Base-by-base conservation (phyloP, 2,329 filamentous ascomycete species). In the Diaporthe citri region DNA sequence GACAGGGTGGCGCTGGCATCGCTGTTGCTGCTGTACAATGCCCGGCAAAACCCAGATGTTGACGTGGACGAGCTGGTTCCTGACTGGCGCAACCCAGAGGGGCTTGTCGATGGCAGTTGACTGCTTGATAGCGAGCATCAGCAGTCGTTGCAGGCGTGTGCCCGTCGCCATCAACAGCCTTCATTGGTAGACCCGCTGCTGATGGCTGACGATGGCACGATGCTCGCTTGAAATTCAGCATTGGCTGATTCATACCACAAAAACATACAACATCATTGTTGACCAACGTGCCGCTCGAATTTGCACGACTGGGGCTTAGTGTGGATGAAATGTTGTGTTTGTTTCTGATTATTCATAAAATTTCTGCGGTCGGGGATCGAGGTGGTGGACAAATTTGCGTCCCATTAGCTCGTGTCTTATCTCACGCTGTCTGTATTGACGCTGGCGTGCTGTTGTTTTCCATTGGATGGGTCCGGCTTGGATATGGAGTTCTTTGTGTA, bases 21-120 rank as follows among this genome's bases (percentile, higher is more conserved):
- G 8, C 17, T 64, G 15, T 46, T 64, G 25, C 10, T 64, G 25
- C 39, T 64, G 17, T 46, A 64, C 20, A 64, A 64, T 46, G 59
- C 59, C 41, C 59, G 59, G 17, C 59, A 64, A 22, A 46, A 64
- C 41, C 59, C 59, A 20, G 59, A 64, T 7, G 25, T 64, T 22
- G 59, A 64, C 59, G 8, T 64, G 39, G 59, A 64, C 41, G 59
- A 64, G 39, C 59, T 64, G 22, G 39, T 64, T 6, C 59, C 59
- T 46, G 59, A 64, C 41, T 64, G 59, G 59, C 59, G 59, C 41
- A 43, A 46, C 39, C 41, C 59, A 28, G 59, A 64, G 9, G 59
- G 59, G 5, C 59, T 64, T 20, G 25, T 64, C 8, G 41, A 64
- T 28, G 22, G 25, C 3, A 60, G 20, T 31, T 46, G 25, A 62